Percentiles rank a stretch among this genome's conserved stretches.
phyloP scores from a whole-genome alignment of 2,329 filamentous ascomycete species.

The Colletotrichum navitas region DNA sequence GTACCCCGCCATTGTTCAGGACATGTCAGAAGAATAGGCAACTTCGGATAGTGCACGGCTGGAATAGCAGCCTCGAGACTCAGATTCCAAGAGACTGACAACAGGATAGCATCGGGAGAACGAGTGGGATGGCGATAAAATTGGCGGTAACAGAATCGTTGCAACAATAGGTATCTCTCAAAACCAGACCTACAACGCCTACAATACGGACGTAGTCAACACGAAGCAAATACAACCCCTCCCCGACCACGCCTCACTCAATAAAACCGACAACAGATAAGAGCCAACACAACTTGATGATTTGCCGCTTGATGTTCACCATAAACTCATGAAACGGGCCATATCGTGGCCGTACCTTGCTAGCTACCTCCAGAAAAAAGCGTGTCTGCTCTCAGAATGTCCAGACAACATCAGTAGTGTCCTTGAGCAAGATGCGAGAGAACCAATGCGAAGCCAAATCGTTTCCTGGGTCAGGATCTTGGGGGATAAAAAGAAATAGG shows the following conservation, averaged over 20 bases:
- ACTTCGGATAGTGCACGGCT: background rate
- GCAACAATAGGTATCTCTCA: conserved; percentile 39
- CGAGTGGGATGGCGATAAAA: background rate
- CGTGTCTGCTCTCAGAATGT: conserved; percentile 32
- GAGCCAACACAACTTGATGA: conserved; percentile 32
- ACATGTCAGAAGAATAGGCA: background rate
- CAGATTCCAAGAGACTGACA: too few species aligned
- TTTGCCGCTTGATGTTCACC: conserved; percentile 40
- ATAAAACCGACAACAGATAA: conserved; percentile 21
- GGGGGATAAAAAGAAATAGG: conserved; percentile 24
- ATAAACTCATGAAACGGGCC: conserved; percentile 39
- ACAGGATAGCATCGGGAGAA: background rate
- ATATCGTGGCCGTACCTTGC: conserved; percentile 31
- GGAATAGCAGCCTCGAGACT: background rate
- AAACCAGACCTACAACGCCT: conserved; percentile 37
- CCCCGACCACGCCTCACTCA: conserved; percentile 23
- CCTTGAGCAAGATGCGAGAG: conserved; percentile 37
- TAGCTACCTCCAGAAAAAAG: conserved; percentile 42
- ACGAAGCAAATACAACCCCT: conserved; percentile 19
- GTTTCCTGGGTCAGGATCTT: conserved; percentile 30
- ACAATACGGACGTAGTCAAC: conserved; percentile 28
- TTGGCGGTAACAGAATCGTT: conserved; percentile 13
- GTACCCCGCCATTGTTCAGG: too few species aligned
- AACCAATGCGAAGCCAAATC: conserved; percentile 40
- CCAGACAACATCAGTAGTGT: conserved; percentile 38